These are phyloP conservation scores for Colletotrichum somersetense DNA, from an alignment of 2,329 filamentous ascomycete genomes.

Conservation along the genomic window DNA sequence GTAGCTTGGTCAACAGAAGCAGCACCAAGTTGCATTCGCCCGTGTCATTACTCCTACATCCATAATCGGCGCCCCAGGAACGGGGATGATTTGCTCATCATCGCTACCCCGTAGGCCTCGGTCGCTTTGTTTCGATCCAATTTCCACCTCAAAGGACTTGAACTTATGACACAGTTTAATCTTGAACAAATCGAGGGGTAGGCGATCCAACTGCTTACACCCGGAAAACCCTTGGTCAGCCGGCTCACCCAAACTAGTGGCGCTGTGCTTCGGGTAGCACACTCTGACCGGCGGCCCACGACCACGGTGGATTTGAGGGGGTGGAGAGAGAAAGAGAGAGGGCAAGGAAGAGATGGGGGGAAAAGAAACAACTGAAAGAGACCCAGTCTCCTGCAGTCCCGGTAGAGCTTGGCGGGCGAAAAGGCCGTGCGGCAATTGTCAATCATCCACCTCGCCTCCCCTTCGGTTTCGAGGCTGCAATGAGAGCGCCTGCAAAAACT, in stretches of 20 bases:
- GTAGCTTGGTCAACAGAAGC: background rate
- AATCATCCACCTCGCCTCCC: background rate
- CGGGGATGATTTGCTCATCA: background rate
- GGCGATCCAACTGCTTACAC: conserved; percentile 7
- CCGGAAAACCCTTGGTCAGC: background rate
- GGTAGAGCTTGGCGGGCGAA: conserved; percentile 16
- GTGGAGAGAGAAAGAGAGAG: background rate
- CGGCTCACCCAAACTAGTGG: conserved; percentile 12
- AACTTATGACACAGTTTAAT: background rate
- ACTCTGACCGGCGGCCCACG: conserved; percentile 15
- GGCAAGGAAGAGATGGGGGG: background rate
- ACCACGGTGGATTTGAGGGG: conserved; percentile 19
- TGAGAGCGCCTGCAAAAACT: background rate
- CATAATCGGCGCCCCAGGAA: background rate
- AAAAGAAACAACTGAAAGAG: conserved; percentile 11
- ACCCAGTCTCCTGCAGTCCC: conserved; percentile 19
- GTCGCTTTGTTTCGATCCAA: background rate
- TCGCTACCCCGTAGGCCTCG: background rate
- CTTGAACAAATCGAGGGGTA: conserved; percentile 13
- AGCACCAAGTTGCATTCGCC: background rate
- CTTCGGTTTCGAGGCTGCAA: background rate
- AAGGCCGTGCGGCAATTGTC: conserved; percentile 16
- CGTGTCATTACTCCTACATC: background rate
- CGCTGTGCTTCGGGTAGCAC: conserved; percentile 31
- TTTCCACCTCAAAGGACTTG: background rate